A percentile compares a stretch with the other conserved stretches of the same genome.
These are phyloP conservation scores for Colletotrichum sp. DNA, from an alignment of 2,329 filamentous ascomycete genomes.

Conservation along the genomic window DNA sequence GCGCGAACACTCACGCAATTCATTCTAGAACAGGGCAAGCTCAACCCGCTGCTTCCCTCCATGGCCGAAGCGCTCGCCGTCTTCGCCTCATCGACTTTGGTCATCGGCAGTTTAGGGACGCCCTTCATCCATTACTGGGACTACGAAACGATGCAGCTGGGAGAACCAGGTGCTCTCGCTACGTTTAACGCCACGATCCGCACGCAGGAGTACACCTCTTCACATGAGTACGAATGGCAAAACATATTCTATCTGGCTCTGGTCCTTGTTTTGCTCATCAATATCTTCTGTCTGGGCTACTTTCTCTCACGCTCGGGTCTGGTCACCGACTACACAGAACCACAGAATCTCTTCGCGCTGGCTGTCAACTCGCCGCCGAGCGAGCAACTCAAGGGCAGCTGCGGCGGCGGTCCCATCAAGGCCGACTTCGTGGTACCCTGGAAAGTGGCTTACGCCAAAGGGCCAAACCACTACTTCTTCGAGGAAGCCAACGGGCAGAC, in stretches of 20 bases:
- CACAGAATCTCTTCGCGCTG: conserved; percentile 75
- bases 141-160: conserved; percentile 44
- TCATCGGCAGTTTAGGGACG: conserved; percentile 62
- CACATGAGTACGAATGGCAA: conserved; percentile 66
- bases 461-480: conserved; percentile 48
- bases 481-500: conserved; percentile 37
- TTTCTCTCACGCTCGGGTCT: conserved; percentile 59
- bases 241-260: conserved; percentile 72
- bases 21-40: conserved; percentile 42
- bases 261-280: conserved; percentile 68
- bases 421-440: conserved; percentile 45
- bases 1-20: conserved; percentile 63
- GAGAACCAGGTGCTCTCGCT: conserved; percentile 51
- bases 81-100: conserved; percentile 68
- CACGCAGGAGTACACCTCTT: conserved; percentile 74
- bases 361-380: conserved; percentile 65
- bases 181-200: conserved; percentile 68
- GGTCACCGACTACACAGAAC: conserved; percentile 81
- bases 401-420: conserved; percentile 39
- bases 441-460: conserved; percentile 42
- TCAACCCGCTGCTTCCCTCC: conserved; percentile 64
- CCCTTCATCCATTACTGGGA: conserved; percentile 66
- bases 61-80: conserved; percentile 78
- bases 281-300: conserved; percentile 69
- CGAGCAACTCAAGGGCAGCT: conserved; percentile 39